Conservation (phyloP, 352 stramenopile genomes). For the Elongisporangium anandrum region DNA sequence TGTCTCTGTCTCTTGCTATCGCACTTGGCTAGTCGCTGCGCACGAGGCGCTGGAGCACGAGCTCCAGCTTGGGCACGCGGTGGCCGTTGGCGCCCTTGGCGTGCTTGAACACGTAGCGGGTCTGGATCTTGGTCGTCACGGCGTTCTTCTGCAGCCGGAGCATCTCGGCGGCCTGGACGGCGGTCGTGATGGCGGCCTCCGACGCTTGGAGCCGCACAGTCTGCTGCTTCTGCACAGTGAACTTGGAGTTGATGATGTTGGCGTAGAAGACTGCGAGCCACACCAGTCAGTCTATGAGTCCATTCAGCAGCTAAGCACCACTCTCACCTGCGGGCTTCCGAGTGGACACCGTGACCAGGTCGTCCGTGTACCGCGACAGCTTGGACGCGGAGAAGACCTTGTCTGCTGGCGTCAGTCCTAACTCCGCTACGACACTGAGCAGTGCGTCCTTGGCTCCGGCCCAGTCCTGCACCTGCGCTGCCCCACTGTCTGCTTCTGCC, state of each 20-base stretch:
- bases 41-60: constrained; percentile 46
- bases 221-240: constrained; percentile 62
- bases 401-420: constrained; percentile 34
- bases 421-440: constrained; percentile 34
- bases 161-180: constrained; percentile 67
- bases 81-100: constrained; percentile 43
- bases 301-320: background rate
- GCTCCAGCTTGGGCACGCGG: constrained; percentile 69
- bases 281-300: background rate
- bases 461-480: constrained; percentile 29
- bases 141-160: constrained; percentile 60
- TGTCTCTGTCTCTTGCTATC: background rate
- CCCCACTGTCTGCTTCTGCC: constrained; percentile 8
- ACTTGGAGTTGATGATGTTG: constrained; percentile 80
- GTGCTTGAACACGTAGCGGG: constrained; percentile 55
- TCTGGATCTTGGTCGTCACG: constrained; percentile 59
- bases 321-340: constrained; percentile 59
- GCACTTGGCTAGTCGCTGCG: constrained; percentile 18
- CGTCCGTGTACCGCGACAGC: constrained; percentile 62
- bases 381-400: constrained; percentile 49
- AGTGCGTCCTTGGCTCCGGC: constrained; percentile 23
- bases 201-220: constrained; percentile 59
- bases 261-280: constrained; percentile 59
- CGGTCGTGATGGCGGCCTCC: constrained; percentile 65
- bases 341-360: constrained; percentile 65